Percentiles rank a stretch among this genome's conserved stretches.
Conservation (phyloP, 345 rosid species). For the Erucastrum elatum region DNA sequence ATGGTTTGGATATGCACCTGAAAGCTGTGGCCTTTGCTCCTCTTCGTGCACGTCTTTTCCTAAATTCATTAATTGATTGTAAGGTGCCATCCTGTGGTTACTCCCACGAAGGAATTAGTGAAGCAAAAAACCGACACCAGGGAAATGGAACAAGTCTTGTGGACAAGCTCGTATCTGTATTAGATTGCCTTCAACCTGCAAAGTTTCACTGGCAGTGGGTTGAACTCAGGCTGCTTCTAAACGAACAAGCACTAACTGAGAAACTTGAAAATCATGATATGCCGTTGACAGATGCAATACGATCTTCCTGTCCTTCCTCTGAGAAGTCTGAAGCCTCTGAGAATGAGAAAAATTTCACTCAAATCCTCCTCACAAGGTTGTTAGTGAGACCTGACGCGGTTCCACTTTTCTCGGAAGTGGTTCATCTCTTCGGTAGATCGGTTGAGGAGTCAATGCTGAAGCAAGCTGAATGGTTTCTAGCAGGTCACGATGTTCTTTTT, state of each 20-base stretch:
- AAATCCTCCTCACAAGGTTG: slow-evolving; percentile 88
- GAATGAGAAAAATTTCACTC: slow-evolving; percentile 82
- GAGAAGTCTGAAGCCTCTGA: slow-evolving; percentile 81
- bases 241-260: slow-evolving; percentile 90
- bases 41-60: slow-evolving; percentile 88
- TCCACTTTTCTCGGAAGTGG: slow-evolving; percentile 84
- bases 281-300: slow-evolving; percentile 73
- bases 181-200: slow-evolving; percentile 91
- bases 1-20: slow-evolving; percentile 66
- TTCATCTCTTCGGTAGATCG: slow-evolving; percentile 96
- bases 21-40: slow-evolving; percentile 80
- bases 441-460: slow-evolving; percentile 91
- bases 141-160: slow-evolving; percentile 70
- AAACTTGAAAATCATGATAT: slow-evolving; percentile 72
- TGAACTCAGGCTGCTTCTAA: slow-evolving; percentile 94
- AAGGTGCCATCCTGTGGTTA: slow-evolving; percentile 54
- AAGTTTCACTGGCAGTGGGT: slow-evolving; percentile 99
- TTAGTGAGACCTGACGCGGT: slow-evolving; percentile 98
- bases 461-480: slow-evolving; percentile 92
- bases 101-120: slow-evolving; percentile 60
- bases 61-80: slow-evolving; percentile 84
- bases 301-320: slow-evolving; percentile 65
- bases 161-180: slow-evolving; percentile 75
- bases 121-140: slow-evolving; percentile 48
- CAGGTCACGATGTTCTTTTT: slow-evolving; percentile 82